Conservation (phyloP, 2,329 filamentous ascomycete species). For the Hymenoscyphus linearis region DNA sequence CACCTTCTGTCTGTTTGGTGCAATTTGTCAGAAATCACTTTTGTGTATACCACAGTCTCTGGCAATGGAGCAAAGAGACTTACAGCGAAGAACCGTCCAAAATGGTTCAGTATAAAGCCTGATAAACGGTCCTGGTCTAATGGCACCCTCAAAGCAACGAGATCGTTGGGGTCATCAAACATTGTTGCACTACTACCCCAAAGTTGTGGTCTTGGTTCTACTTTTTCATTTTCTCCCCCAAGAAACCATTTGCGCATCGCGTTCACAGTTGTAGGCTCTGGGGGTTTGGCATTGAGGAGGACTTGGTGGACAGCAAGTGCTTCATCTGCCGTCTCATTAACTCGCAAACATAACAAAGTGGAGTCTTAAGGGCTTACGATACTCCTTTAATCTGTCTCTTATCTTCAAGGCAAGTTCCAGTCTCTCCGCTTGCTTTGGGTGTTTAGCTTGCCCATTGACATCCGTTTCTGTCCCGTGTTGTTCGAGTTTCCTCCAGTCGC, state of each 20-base stretch:
- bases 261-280: slow-evolving; percentile 16
- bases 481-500: background rate
- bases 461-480: background rate
- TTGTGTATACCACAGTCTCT: background rate
- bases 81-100: slow-evolving; percentile 14
- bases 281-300: slow-evolving; percentile 13
- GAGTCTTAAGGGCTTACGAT: slow-evolving; percentile 12
- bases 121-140: slow-evolving; percentile 27
- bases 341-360: background rate
- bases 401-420: slow-evolving; percentile 11
- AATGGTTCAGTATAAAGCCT: slow-evolving; percentile 27
- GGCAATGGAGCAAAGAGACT: background rate
- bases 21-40: background rate
- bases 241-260: slow-evolving; percentile 23
- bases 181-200: slow-evolving; percentile 19
- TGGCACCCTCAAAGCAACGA: slow-evolving; percentile 25
- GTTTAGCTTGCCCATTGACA: background rate
- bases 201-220: slow-evolving; percentile 13
- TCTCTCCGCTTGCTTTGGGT: background rate
- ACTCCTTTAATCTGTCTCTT: slow-evolving; percentile 14
- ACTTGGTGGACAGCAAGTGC: slow-evolving; percentile 16
- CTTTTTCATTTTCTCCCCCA: slow-evolving; percentile 1
- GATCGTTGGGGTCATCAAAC: slow-evolving; percentile 19
- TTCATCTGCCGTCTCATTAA: slow-evolving; percentile 7
- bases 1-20: background rate